Percentiles rank a stretch among this genome's conserved stretches.
These are phyloP conservation scores for Alternaria brassicicola DNA, from an alignment of 2,329 filamentous ascomycete genomes.

Conservation along the genomic window DNA sequence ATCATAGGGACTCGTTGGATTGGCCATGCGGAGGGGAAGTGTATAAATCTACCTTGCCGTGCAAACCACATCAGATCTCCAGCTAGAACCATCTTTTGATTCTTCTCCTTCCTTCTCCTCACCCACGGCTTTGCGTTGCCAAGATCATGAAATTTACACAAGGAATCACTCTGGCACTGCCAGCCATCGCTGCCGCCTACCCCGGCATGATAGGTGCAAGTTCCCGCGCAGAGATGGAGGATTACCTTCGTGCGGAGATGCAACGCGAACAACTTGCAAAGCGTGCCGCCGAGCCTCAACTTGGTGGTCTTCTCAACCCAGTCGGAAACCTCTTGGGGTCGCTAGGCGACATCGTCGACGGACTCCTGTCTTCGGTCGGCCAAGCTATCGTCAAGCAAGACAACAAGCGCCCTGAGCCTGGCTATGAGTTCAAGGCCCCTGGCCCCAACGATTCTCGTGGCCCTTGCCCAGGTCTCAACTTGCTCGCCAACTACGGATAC, in stretches of 20 bases:
- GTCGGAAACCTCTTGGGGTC: conserved; percentile 14
- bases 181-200: conserved; percentile 20
- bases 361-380: conserved; percentile 27
- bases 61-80: background rate
- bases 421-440: conserved; percentile 25
- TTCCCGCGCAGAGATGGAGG: conserved; percentile 21
- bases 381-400: conserved; percentile 19
- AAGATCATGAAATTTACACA: conserved; percentile 21
- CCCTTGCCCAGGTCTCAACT: conserved; percentile 61
- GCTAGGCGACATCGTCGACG: conserved; percentile 16
- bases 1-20: background rate
- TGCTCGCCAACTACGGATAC: conserved; percentile 59
- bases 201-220: conserved; percentile 23
- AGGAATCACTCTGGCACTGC: conserved; percentile 17
- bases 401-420: conserved; percentile 30
- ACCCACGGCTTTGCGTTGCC: background rate
- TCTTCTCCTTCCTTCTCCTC: background rate
- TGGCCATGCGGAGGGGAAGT: background rate
- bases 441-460: conserved; percentile 31
- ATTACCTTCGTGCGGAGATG: conserved; percentile 14
- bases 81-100: background rate
- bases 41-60: conserved; percentile 1
- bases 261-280: conserved; percentile 13
- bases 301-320: conserved; percentile 1
- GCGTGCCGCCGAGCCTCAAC: conserved; percentile 15